Evolutionary conservation across 345 rosid genomes (phyloP).

Genomic region (Salix caprea): DNA sequence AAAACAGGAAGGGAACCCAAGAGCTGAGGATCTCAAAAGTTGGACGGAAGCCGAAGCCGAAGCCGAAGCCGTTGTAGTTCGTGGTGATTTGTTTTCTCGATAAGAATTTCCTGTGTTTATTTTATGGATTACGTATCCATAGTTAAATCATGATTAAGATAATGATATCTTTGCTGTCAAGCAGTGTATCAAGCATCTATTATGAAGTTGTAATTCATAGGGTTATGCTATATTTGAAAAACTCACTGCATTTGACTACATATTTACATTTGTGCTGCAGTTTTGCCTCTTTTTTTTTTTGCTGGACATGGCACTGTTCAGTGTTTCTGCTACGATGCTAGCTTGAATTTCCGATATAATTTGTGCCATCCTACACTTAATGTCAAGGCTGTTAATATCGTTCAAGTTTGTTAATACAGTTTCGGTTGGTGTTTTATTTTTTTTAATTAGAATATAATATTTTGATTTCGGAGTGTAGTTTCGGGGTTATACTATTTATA

Average conservation of each 20-base stretch:
- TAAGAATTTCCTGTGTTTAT: neutral
- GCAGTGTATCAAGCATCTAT: neutral
- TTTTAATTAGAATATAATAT: too few species aligned
- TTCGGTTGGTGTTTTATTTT: too few species aligned
- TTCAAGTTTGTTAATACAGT: too few species aligned
- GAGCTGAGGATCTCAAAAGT: conserved; percentile 58
- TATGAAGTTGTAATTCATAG: neutral
- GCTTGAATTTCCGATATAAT: too few species aligned
- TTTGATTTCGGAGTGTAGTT: accelerated
- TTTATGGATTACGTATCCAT: neutral
- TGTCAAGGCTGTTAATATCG: too few species aligned
- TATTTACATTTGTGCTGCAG: neutral
- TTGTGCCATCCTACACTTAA: neutral
- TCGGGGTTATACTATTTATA: too few species aligned
- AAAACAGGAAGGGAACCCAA: conserved; percentile 69
- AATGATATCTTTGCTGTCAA: neutral
- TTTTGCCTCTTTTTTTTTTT: neutral
- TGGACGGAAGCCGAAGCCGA: conserved; percentile 24
- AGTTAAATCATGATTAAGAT: neutral
- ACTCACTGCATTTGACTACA: neutral
- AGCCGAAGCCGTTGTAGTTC: conserved; percentile 42
- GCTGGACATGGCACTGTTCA: neutral
- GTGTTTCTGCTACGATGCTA: neutral
- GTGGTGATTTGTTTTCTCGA: neutral
- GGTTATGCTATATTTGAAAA: neutral